Conservation (phyloP, 2,329 filamentous ascomycete species). For the Tympanopsis confertula region DNA sequence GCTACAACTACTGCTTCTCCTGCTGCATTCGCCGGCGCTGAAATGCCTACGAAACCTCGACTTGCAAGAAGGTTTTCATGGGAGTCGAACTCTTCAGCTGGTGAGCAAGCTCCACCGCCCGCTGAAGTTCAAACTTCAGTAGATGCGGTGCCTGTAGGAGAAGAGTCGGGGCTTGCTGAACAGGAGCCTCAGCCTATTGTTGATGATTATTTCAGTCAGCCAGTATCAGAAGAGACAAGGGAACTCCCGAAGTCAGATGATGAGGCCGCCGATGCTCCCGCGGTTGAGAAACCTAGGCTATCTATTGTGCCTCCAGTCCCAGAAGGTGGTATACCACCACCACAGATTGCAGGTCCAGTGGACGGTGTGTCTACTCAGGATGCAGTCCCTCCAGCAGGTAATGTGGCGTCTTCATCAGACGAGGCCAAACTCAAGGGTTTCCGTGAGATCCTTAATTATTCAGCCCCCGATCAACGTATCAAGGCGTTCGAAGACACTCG, state of each 20-base stretch:
- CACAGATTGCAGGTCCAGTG: too few relatives aligned
- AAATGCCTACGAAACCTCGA: background rate
- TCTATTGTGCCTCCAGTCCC: background rate
- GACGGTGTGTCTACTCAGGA: too few relatives aligned
- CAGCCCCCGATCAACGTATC: background rate
- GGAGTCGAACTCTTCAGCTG: background rate
- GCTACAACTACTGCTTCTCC: background rate
- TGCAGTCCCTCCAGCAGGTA: too few relatives aligned
- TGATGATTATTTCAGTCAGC: background rate
- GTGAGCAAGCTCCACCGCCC: background rate
- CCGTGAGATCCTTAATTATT: background rate
- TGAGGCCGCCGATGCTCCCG: background rate
- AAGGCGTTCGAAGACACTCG: background rate
- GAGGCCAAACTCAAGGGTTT: too few relatives aligned
- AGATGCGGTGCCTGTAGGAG: too few relatives aligned
- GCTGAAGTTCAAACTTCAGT: background rate
- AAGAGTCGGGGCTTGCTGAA: too few relatives aligned
- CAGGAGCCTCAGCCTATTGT: background rate
- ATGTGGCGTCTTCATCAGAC: too few relatives aligned
- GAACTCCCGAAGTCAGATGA: background rate
- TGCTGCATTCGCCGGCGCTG: background rate
- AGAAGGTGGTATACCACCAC: too few relatives aligned
- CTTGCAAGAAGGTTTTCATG: background rate
- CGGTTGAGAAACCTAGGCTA: background rate
- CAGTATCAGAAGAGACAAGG: background rate